Evolutionary conservation across 1,284 basidiomycete genomes (phyloP), one percentile per base, ranked within the genome.

Genomic region (Sporisorium exsertum): DNA sequence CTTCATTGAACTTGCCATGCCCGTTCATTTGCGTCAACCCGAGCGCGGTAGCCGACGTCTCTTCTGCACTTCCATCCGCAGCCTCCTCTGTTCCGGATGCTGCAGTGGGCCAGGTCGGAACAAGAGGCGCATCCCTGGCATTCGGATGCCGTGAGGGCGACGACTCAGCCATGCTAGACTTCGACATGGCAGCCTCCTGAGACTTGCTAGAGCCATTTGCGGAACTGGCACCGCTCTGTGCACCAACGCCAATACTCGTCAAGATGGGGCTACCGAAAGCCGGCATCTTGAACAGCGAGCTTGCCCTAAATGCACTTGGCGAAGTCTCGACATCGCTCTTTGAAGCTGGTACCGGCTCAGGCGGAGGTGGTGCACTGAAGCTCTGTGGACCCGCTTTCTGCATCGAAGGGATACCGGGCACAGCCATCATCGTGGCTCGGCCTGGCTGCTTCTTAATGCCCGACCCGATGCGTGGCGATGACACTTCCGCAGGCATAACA

Each of bases 381-480:
- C 78, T 80, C 63, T 81, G 78, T 35, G 78, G 78, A 16, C 62
- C 66, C 4, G 70, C 62, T 49, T 74, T 79, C 42, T 81, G 77
- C 66, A 76, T 79, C 3, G 77, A 68, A 4, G 77, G 81, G 26
- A 83, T 83, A 0, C 81, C 81, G 3, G 81, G 81, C 1, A 83
- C 64, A 1, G 79, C 72, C 81, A 83, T 83, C 81, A 83, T 83
- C 4, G 76, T 56, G 12, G 80, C 76, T 33, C 80, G 57, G 5
- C 57, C 70, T 2, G 81, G 81, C 51, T 83, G 81, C 47, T 66
- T 70, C 50, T 77, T 77, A 62, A 81, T 79, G 0, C 72, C 72
- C 0, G 72, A 61, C 26, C 63, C 58, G 22, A 60, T 49, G 26
- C 43, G 58, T 13, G 70, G 57, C 35, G 64, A 64, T 16, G 60